Base-by-base conservation (phyloP, 208 protist genomes). In the Leishmania martiniquensis region DNA sequence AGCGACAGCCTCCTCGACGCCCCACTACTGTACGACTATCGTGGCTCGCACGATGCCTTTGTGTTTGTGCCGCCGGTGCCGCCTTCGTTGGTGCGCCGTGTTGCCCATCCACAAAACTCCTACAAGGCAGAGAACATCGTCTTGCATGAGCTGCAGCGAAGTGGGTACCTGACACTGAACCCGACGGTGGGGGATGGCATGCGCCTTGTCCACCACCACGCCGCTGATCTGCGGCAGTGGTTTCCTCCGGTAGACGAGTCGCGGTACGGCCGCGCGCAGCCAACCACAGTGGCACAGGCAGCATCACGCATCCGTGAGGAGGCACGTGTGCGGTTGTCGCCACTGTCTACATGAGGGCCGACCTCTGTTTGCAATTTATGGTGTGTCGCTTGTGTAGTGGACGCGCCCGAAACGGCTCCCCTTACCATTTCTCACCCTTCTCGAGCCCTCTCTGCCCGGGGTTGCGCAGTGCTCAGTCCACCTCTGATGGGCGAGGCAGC, bases 61-160 rank as follows among this genome's bases (percentile, higher is more conserved):
- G 73, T 96, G 1, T 37, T 97, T 20, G 47, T 66, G 29, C 87
- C 92, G 7, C 92, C 94, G 15, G 29, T 95, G 25, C 82, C 90
- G 32, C 13, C 42, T 17, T 39, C 75, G 4, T 86, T 97, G 42
- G 6, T 97, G 5, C 65, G 59, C 4, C 47, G 63, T 34, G 86
- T 95, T n/a, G 29, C 51, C 0, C 94, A 97, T 74, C 82, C 83
- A 20, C 94, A 97, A 76, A 97, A 97, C 82, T 85, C 84, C 73
- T 97, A 97, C 81, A 89, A 95, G 75, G 88, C 89, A 6, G 94
- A 97, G 84, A 97, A 97, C 81, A 85, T 97, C 49, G 92, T 97
- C 37, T 73, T 97, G 34, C 76, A 96, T 72, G 94, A 94, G 59
- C 76, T 97, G 1, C 84, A 88, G 74, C 85, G 80, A 42, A 72